Percentiles rank a stretch among this genome's conserved stretches.
Conservation (phyloP, 2,329 filamentous ascomycete species). For the Pseudopyrenochaeta lycopersici region DNA sequence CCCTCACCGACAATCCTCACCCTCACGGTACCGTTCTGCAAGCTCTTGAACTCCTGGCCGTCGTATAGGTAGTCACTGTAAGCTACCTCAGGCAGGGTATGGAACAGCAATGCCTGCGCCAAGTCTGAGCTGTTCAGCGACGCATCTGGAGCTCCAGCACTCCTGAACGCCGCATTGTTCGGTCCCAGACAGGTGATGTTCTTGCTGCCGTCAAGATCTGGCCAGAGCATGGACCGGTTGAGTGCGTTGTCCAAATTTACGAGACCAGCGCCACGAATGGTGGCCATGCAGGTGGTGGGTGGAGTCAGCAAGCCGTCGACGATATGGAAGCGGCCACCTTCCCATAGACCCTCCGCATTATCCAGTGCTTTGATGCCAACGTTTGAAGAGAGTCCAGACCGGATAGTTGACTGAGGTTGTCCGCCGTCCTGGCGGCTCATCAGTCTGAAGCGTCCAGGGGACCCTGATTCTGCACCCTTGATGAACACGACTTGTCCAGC, state of each 20-base stretch:
- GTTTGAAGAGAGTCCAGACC: conserved; percentile 25
- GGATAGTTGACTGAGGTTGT: conserved; percentile 6
- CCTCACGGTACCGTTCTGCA: conserved; percentile 26
- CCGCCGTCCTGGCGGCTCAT: conserved; percentile 15
- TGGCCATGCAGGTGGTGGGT: conserved; percentile 19
- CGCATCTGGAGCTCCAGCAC: conserved; percentile 18
- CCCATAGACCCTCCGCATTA: conserved; percentile 19
- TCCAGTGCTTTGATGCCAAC: conserved; percentile 21
- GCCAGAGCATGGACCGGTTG: conserved; percentile 24
- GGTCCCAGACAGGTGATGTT: conserved; percentile 32
- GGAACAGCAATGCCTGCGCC: conserved; percentile 19
- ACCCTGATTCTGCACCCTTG: conserved; percentile 7
- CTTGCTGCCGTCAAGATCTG: conserved; percentile 19
- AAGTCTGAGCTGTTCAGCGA: conserved; percentile 16
- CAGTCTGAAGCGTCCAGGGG: conserved; percentile 17
- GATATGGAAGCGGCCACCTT: conserved; percentile 30
- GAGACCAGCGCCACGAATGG: conserved; percentile 23
- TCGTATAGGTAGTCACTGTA: conserved; percentile 29
- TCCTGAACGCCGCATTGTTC: conserved; percentile 22
- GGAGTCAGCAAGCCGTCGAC: conserved; percentile 27
- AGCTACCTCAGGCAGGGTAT: conserved; percentile 25
- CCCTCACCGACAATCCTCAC: conserved; percentile 23
- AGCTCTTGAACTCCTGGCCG: conserved; percentile 26
- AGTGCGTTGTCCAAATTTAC: conserved; percentile 23
- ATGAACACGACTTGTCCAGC: conserved; percentile 34